Evolutionary conservation across 2,329 filamentous ascomycete genomes (phyloP).

Genomic region (Ophiostoma ips): DNA sequence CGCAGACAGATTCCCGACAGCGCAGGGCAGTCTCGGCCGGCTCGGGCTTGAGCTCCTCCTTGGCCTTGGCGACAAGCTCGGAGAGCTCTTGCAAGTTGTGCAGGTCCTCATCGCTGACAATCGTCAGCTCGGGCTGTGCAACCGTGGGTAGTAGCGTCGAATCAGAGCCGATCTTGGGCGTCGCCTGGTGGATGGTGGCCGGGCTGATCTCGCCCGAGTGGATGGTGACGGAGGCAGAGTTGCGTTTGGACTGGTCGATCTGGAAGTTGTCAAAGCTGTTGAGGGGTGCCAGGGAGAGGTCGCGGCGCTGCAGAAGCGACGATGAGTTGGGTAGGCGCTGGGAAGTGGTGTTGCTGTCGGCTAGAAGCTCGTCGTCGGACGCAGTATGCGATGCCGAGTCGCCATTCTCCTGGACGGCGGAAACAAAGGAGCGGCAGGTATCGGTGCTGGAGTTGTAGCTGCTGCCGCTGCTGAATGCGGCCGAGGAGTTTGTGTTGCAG

Average conservation of each 20-base stretch:
- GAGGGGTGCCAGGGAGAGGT: constrained; percentile 10
- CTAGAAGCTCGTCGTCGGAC: not conserved
- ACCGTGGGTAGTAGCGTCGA: not conserved
- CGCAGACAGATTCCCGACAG: not conserved
- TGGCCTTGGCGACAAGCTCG: not conserved
- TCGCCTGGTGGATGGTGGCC: constrained; percentile 1
- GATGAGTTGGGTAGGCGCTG: constrained; percentile 12
- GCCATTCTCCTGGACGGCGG: not conserved
- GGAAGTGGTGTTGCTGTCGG: not conserved
- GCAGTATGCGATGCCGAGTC: too few relatives aligned
- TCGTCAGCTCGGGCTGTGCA: constrained; percentile 9
- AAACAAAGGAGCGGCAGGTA: not conserved
- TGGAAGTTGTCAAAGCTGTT: constrained; percentile 7
- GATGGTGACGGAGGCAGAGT: constrained; percentile 3
- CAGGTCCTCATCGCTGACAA: constrained; percentile 6
- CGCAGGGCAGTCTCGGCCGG: not conserved
- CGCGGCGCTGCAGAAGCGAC: constrained; percentile 13
- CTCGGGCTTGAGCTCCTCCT: too few relatives aligned
- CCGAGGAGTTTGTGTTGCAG: constrained; percentile 3
- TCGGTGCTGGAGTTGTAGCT: constrained; percentile 1
- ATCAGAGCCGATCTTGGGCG: not conserved
- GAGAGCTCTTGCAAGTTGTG: constrained; percentile 6
- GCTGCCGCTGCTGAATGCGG: constrained; percentile 5
- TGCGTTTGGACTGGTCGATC: not conserved
- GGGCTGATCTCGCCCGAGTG: constrained; percentile 12